phyloP scores from a whole-genome alignment of 2,329 filamentous ascomycete species.

The Aquanectria penicillioides region DNA sequence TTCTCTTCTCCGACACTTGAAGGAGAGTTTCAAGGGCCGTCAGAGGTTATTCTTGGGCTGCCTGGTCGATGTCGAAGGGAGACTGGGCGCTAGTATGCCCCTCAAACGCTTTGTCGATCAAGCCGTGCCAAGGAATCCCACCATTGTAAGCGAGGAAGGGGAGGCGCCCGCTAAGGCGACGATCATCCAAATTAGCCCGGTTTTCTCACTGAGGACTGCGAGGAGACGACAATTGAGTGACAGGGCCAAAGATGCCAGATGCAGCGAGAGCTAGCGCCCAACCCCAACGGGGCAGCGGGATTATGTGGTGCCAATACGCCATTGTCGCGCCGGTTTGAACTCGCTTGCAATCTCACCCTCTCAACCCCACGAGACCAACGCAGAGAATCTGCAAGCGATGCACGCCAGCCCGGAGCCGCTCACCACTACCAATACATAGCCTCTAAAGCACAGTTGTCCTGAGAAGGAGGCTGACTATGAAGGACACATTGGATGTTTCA shows the following conservation, averaged over 20 bases:
- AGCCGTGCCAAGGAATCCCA: conserved; percentile 36
- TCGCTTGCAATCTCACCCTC: conserved; percentile 28
- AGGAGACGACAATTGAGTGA: conserved; percentile 23
- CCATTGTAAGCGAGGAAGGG: conserved; percentile 44
- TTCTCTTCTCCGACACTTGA: not conserved
- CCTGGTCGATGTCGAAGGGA: conserved; percentile 12
- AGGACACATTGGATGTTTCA: conserved; percentile 5
- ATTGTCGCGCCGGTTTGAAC: conserved; percentile 22
- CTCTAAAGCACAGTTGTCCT: not conserved
- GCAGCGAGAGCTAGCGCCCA: conserved; percentile 27
- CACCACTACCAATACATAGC: not conserved
- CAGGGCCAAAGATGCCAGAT: conserved; percentile 25
- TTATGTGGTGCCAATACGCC: conserved; percentile 32
- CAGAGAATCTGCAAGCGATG: conserved; percentile 20
- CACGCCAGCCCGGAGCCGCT: conserved; percentile 11
- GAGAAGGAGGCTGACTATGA: not conserved
- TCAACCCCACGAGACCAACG: conserved; percentile 19
- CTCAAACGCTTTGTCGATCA: conserved; percentile 40
- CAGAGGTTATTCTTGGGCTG: conserved; percentile 8
- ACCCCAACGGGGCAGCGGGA: conserved; percentile 28
- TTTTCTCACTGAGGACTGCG: conserved; percentile 35
- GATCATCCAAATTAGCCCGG: conserved; percentile 43
- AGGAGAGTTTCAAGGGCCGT: conserved; percentile 19
- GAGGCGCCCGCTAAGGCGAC: conserved; percentile 43
- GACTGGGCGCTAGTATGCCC: conserved; percentile 23